A percentile compares a stretch with the other conserved stretches of the same genome.
phyloP scores from a whole-genome alignment of 164 flowering plant genomes.

The Berberis thunbergii region DNA sequence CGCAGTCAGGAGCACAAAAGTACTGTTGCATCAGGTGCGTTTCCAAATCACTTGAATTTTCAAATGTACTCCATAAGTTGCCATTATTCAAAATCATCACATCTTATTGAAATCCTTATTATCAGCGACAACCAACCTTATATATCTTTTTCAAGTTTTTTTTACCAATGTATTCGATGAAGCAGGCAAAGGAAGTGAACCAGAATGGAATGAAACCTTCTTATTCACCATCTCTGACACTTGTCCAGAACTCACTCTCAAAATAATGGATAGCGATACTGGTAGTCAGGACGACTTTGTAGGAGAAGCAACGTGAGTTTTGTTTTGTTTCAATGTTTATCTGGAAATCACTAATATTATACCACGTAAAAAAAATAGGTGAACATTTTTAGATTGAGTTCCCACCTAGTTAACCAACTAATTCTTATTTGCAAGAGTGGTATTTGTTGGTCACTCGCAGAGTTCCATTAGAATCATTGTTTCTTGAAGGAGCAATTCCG shows the following conservation, averaged over 20 bases:
- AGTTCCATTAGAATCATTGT: constrained; percentile 49
- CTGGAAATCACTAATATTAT: neutral
- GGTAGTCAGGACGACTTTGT: constrained; percentile 53
- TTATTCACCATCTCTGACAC: constrained; percentile 48
- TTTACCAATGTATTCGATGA: constrained; percentile 1
- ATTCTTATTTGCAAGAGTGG: neutral
- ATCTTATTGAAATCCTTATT: neutral
- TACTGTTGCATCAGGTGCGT: constrained; percentile 67
- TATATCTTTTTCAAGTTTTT: neutral
- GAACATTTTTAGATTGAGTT: too few species aligned
- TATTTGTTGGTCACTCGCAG: constrained; percentile 21
- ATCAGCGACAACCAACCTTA: neutral
- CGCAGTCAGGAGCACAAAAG: constrained; percentile 79
- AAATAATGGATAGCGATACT: constrained; percentile 62
- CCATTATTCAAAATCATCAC: neutral
- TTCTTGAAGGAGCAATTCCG: constrained; percentile 50
- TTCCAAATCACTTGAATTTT: neutral
- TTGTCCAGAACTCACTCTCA: constrained; percentile 40
- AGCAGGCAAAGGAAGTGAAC: constrained; percentile 63
- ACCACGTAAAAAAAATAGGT: neutral
- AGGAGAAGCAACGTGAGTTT: constrained; percentile 65
- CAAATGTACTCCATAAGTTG: neutral
- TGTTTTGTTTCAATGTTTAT: neutral
- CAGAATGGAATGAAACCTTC: constrained; percentile 91
- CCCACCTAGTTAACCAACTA: too few species aligned